Conservation (phyloP, 2,329 filamentous ascomycete species). For the Colletotrichum sansevieriae region DNA sequence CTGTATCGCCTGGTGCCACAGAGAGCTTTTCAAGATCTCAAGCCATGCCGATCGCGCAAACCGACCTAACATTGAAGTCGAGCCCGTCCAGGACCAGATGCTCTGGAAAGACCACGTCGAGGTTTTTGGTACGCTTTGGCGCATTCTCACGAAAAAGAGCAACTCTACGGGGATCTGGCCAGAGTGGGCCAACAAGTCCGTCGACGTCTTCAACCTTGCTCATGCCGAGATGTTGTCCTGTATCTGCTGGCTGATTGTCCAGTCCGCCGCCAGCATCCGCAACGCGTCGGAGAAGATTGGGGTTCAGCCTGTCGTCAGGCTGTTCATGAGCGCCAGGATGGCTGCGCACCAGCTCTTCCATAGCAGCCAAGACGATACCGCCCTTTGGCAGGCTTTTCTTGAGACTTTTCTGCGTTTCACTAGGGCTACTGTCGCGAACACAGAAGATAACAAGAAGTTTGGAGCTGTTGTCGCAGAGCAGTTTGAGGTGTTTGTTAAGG, state of each 20-base stretch:
- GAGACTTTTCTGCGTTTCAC: not conserved
- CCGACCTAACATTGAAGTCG: not conserved
- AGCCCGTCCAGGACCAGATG: not conserved
- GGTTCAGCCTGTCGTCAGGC: too few species aligned
- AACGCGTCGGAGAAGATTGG: not conserved
- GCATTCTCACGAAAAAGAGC: not conserved
- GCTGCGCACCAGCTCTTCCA: too few species aligned
- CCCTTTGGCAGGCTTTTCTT: constrained; percentile 1
- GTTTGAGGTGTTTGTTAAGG: not conserved
- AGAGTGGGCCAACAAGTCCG: not conserved
- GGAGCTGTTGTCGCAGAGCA: not conserved
- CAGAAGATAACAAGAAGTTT: not conserved
- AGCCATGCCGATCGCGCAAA: not conserved
- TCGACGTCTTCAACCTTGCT: not conserved
- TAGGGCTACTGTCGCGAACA: not conserved
- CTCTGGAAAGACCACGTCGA: constrained; percentile 8
- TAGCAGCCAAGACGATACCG: not conserved
- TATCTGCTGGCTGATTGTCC: constrained; percentile 18
- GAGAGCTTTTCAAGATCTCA: not conserved
- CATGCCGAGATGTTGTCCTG: constrained; percentile 14
- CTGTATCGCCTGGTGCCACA: constrained; percentile 17
- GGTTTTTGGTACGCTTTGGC: constrained; percentile 16
- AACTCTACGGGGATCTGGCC: not conserved
- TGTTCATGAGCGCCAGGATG: too few species aligned
- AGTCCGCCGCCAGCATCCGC: not conserved